A percentile compares a stretch with the other conserved stretches of the same genome.
These are phyloP conservation scores for Aspergillus floridensis DNA, from an alignment of 2,329 filamentous ascomycete genomes.

Conservation along the genomic window DNA sequence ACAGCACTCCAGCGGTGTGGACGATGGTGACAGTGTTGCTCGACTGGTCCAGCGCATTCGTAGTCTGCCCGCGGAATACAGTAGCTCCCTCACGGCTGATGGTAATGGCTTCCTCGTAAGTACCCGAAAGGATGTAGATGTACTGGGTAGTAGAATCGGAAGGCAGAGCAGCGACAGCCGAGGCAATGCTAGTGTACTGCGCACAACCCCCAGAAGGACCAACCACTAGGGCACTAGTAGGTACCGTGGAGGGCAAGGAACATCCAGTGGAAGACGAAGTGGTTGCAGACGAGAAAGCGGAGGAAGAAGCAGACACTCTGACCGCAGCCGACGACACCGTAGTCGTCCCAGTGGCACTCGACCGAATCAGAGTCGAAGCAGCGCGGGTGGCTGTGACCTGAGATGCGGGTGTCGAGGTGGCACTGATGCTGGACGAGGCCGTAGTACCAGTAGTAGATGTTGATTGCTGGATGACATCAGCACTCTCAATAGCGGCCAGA, in stretches of 20 bases:
- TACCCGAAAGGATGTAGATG: neutral
- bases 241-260: neutral
- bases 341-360: neutral
- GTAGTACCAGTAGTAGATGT: constrained; percentile 10
- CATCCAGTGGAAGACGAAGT: constrained; percentile 12
- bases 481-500: constrained; percentile 32
- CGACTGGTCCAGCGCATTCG: neutral
- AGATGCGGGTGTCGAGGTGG: constrained; percentile 16
- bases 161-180: neutral
- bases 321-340: constrained; percentile 7
- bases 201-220: neutral
- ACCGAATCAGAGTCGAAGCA: neutral
- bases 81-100: neutral
- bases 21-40: neutral
- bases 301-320: neutral
- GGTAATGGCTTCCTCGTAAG: neutral
- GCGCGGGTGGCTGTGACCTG: neutral
- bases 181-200: neutral
- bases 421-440: constrained; percentile 1
- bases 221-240: neutral
- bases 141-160: neutral
- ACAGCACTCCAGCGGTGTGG: neutral
- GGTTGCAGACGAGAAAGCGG: constrained; percentile 6
- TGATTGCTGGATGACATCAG: constrained; percentile 25
- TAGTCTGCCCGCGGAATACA: neutral